Conservation (phyloP, 139 green algal genomes). For the Chara braunii region DNA sequence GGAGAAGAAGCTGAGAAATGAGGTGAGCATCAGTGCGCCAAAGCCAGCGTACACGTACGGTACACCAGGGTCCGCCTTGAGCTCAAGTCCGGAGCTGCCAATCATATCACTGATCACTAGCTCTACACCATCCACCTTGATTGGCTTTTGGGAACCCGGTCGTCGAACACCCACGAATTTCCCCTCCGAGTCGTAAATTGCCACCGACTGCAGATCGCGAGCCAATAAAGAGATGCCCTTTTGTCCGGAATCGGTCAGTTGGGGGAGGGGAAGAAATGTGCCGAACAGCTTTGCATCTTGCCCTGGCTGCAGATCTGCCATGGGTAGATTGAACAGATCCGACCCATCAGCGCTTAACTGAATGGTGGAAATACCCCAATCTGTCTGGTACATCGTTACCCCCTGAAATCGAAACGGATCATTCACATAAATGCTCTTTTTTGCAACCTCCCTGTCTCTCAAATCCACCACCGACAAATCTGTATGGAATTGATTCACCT, state of each 20-base stretch:
- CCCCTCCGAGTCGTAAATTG: conserved; percentile 80
- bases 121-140: conserved; percentile 74
- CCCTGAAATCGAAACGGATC: conserved; percentile 76
- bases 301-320: conserved; percentile 58
- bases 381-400: conserved; percentile 87
- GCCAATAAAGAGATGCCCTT: conserved; percentile 50
- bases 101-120: conserved; percentile 63
- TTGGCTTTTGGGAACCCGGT: conserved; percentile 66
- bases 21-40: conserved; percentile 85
- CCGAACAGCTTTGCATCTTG: conserved; percentile 35
- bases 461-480: conserved; percentile 58
- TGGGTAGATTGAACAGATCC: conserved; percentile 63
- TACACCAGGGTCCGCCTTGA: conserved; percentile 78
- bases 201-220: conserved; percentile 76
- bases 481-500: conserved; percentile 78
- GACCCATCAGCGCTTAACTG: conserved; percentile 25
- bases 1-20: conserved; percentile 82
- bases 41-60: conserved; percentile 90
- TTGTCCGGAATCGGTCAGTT: not conserved
- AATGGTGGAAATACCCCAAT: conserved; percentile 82
- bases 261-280: conserved; percentile 32
- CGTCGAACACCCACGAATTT: conserved; percentile 87
- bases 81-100: conserved; percentile 27
- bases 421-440: conserved; percentile 78
- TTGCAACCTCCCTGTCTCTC: conserved; percentile 38